Evolutionary conservation across 192 early-diverging fungal species (phyloP).

Genomic region (Nowakowskiella sp.): DNA sequence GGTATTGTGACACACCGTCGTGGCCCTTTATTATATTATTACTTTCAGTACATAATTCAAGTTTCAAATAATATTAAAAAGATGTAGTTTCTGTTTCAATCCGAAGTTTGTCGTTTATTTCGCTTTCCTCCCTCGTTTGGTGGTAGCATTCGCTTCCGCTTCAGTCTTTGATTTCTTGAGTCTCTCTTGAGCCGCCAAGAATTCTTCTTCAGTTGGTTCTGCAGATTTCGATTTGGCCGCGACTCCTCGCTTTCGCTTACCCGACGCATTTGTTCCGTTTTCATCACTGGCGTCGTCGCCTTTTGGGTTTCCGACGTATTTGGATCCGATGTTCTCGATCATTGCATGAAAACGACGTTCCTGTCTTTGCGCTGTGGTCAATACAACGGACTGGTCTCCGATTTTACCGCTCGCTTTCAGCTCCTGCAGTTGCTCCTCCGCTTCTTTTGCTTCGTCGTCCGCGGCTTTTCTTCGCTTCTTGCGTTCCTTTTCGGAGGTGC

Average conservation of each 20-base stretch:
- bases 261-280: slow-evolving; percentile 18
- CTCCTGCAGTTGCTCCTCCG: slow-evolving; percentile 48
- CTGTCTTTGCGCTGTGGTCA: too few species aligned
- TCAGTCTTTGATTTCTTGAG: slow-evolving; percentile 40
- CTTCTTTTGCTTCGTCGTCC: slow-evolving; percentile 51
- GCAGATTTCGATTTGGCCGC: slow-evolving; percentile 7
- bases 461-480: slow-evolving; percentile 47
- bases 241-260: slow-evolving; percentile 8
- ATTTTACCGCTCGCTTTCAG: slow-evolving; percentile 25
- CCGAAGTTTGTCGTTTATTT: neutral
- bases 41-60: too few species aligned
- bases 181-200: slow-evolving; percentile 48
- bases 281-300: slow-evolving; percentile 4
- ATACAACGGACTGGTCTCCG: slow-evolving; percentile 5
- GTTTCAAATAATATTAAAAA: too few species aligned
- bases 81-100: too few species aligned
- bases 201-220: slow-evolving; percentile 58
- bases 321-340: too few species aligned
- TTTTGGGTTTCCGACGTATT: slow-evolving; percentile 7
- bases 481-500: slow-evolving; percentile 28
- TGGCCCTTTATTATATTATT: too few species aligned
- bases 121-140: slow-evolving; percentile 1
- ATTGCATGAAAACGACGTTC: too few species aligned
- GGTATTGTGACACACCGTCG: too few species aligned
- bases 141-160: neutral